phyloP scores from a whole-genome alignment of 805 yeast species.

The Cephaloascus albidus region DNA sequence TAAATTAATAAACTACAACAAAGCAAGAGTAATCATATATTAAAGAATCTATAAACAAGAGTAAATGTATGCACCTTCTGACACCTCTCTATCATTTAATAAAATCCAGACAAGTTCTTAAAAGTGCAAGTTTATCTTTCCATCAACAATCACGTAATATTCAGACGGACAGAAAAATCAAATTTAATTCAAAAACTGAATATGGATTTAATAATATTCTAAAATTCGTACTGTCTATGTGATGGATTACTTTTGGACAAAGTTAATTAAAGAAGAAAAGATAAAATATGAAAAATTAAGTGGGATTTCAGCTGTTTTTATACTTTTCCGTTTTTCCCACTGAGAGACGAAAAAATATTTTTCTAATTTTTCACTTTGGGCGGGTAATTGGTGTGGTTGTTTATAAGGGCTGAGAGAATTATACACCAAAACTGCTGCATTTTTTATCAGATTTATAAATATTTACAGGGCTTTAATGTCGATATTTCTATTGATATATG shows the following conservation, averaged over 20 bases:
- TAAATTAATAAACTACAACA: too few species aligned
- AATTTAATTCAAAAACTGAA: slow-evolving; percentile 1
- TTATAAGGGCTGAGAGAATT: too few species aligned
- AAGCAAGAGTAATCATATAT: too few species aligned
- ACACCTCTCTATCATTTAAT: slow-evolving; percentile 42
- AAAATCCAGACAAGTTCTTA: slow-evolving; percentile 43
- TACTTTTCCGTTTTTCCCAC: too few species aligned
- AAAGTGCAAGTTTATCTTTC: slow-evolving; percentile 28
- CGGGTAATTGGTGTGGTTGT: too few species aligned
- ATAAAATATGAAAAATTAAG: not conserved
- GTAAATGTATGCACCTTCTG: slow-evolving; percentile 32
- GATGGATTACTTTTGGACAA: slow-evolving; percentile 64
- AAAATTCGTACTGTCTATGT: slow-evolving; percentile 54
- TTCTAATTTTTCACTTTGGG: too few species aligned
- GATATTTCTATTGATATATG: too few species aligned
- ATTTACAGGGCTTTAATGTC: too few species aligned
- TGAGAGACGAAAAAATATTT: too few species aligned
- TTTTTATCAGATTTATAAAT: too few species aligned
- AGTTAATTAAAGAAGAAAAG: slow-evolving; percentile 31
- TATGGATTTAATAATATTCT: not conserved
- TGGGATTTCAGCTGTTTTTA: not conserved
- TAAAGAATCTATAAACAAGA: too few species aligned
- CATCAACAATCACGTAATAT: slow-evolving; percentile 34
- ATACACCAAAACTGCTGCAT: too few species aligned
- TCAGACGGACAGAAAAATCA: not conserved